Evolutionary conservation across 2,329 filamentous ascomycete species (phyloP).

Genomic region (Aspergillus flavus): DNA sequence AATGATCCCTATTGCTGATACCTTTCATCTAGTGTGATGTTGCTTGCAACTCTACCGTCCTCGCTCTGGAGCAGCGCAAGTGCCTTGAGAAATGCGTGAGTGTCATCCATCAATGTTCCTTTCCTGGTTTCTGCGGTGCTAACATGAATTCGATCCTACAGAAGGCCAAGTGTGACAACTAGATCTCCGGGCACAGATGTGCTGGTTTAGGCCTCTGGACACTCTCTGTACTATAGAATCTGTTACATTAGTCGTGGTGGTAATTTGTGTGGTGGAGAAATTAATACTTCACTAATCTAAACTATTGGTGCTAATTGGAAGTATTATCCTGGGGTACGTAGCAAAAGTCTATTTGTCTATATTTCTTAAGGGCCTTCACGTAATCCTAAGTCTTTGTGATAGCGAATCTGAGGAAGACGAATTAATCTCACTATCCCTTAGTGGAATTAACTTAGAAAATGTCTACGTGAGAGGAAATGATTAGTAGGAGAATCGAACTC

Average conservation of each 20-base stretch:
- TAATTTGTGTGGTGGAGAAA: accelerated
- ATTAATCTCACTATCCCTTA: too few species aligned
- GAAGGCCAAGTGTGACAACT: background rate
- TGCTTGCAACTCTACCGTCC: background rate
- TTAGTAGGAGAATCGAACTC: too few species aligned
- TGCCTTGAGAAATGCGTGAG: background rate
- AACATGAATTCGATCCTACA: background rate
- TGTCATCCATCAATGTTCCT: accelerated
- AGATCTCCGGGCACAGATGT: background rate
- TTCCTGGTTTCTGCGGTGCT: background rate
- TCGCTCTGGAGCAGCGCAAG: background rate
- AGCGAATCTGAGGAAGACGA: too few species aligned
- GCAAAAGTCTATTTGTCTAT: too few species aligned
- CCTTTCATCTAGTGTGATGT: background rate
- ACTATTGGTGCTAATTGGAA: background rate
- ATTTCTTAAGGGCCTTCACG: too few species aligned
- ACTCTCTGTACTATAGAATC: background rate
- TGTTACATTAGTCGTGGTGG: background rate
- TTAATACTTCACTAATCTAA: background rate
- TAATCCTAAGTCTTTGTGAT: too few species aligned
- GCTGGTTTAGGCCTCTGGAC: background rate
- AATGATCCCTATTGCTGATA: background rate
- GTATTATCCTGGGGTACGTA: background rate
- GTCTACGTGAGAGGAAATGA: too few species aligned
- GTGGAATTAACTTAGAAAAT: too few species aligned